Evolutionary conservation across 169 alveolate species (phyloP).

Genomic region (Plasmodium yoelii): DNA sequence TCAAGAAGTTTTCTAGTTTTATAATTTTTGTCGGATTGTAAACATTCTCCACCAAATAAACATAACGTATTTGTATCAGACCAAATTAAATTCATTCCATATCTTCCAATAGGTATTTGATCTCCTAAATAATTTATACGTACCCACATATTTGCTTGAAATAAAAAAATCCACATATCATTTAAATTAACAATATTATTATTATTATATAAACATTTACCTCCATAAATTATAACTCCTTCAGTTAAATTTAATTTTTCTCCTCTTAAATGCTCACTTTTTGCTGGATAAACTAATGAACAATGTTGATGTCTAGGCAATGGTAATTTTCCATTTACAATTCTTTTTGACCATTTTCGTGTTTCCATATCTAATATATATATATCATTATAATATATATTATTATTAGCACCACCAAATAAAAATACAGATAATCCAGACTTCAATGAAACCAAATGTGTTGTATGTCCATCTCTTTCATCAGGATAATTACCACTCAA

Average conservation of each 20-base stretch:
- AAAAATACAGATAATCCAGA: constrained; percentile 84
- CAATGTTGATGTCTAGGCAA: constrained; percentile 90
- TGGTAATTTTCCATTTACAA: constrained; percentile 85
- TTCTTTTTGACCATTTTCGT: constrained; percentile 81
- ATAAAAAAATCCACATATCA: constrained; percentile 91
- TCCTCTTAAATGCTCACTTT: constrained; percentile 85
- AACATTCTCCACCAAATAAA: constrained; percentile 91
- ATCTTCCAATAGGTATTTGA: constrained; percentile 89
- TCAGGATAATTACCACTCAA: constrained; percentile 88
- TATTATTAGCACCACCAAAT: constrained; percentile 90
- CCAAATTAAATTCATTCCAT: constrained; percentile 91
- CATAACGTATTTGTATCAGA: constrained; percentile 89
- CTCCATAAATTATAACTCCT: constrained; percentile 74
- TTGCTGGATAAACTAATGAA: constrained; percentile 89
- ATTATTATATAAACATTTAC: constrained; percentile 79
- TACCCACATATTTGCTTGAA: constrained; percentile 87
- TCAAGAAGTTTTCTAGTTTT: constrained; percentile 84
- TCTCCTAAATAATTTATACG: constrained; percentile 86
- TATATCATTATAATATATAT: constrained; percentile 86
- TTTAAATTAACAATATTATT: constrained; percentile 85
- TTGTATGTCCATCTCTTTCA: constrained; percentile 89
- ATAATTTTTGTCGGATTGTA: constrained; percentile 76
- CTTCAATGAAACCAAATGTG: constrained; percentile 85
- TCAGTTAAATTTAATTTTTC: constrained; percentile 75
- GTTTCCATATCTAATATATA: constrained; percentile 88